A percentile compares a stretch with the other conserved stretches of the same genome.
These are phyloP conservation scores for Elsinoe perseae DNA, from an alignment of 2,329 filamentous ascomycete genomes.

Conservation along the genomic window DNA sequence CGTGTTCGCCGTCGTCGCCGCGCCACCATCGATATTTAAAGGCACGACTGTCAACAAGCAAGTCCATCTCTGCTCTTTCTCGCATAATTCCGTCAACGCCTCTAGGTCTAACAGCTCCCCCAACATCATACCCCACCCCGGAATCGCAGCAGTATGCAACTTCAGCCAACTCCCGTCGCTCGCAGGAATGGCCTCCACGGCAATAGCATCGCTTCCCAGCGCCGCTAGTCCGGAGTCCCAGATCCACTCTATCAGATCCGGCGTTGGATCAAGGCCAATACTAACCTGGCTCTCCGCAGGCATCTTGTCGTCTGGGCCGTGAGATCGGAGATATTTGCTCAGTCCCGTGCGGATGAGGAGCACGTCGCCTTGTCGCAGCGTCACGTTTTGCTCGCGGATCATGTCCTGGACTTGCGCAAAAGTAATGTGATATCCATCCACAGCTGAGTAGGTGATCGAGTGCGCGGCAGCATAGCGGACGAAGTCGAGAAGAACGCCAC, in stretches of 20 bases:
- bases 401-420: constrained; percentile 46
- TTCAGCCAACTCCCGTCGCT: constrained; percentile 27
- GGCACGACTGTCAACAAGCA: constrained; percentile 37
- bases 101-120: constrained; percentile 39
- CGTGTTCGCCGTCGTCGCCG: constrained; percentile 8
- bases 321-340: constrained; percentile 21
- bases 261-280: constrained; percentile 30
- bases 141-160: constrained; percentile 28
- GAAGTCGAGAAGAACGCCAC: constrained; percentile 51
- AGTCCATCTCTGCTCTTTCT: constrained; percentile 29
- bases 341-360: constrained; percentile 51
- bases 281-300: constrained; percentile 31
- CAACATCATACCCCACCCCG: constrained; percentile 34
- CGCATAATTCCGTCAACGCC: constrained; percentile 30
- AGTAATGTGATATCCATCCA: constrained; percentile 39
- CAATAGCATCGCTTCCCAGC: constrained; percentile 49
- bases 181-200: constrained; percentile 40
- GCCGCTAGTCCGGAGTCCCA: constrained; percentile 52
- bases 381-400: constrained; percentile 39
- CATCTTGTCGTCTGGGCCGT: constrained; percentile 26
- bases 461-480: constrained; percentile 36
- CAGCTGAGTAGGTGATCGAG: constrained; percentile 27
- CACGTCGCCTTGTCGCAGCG: constrained; percentile 47
- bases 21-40: constrained; percentile 33
- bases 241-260: constrained; percentile 46